phyloP scores from a whole-genome alignment of 371 early-diverging fungal genomes.

The Batrachochytrium dendrobatidis region DNA sequence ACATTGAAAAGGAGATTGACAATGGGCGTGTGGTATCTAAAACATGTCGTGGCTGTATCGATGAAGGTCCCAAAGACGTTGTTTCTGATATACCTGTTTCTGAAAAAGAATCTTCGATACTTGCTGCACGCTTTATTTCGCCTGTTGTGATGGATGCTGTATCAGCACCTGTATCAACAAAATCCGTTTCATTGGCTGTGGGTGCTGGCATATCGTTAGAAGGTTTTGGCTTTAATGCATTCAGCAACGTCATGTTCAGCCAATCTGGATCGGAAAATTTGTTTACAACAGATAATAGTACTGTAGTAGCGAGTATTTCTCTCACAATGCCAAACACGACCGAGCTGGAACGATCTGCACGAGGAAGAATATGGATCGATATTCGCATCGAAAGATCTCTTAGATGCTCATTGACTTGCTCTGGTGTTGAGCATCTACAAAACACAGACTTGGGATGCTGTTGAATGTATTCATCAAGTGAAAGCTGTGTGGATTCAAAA shows the following conservation, averaged over 20 bases:
- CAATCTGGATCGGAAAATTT: conserved; percentile 27
- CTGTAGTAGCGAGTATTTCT: conserved; percentile 35
- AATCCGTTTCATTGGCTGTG: conserved; percentile 4
- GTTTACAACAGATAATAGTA: conserved; percentile 29
- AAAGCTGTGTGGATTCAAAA: conserved; percentile 17
- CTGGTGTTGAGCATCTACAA: conserved; percentile 8
- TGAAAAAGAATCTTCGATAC: no score
- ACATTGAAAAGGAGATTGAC: no score
- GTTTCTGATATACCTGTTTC: no score
- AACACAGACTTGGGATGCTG: conserved; percentile 22
- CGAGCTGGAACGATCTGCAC: conserved; percentile 21
- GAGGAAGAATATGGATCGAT: conserved; percentile 18
- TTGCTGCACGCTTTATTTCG: no score
- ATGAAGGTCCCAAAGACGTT: no score
- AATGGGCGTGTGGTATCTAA: no score
- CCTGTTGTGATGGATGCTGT: not conserved
- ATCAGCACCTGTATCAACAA: conserved; percentile 2
- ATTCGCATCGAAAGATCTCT: conserved; percentile 24
- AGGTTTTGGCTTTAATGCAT: conserved; percentile 6
- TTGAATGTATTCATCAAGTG: conserved; percentile 22
- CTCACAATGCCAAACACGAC: conserved; percentile 27
- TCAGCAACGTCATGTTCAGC: conserved; percentile 24
- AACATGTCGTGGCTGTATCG: no score
- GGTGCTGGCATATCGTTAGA: not conserved
- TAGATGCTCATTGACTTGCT: conserved; percentile 15